Conservation (phyloP, 2,329 filamentous ascomycete species). For the Fusarium sp. region DNA sequence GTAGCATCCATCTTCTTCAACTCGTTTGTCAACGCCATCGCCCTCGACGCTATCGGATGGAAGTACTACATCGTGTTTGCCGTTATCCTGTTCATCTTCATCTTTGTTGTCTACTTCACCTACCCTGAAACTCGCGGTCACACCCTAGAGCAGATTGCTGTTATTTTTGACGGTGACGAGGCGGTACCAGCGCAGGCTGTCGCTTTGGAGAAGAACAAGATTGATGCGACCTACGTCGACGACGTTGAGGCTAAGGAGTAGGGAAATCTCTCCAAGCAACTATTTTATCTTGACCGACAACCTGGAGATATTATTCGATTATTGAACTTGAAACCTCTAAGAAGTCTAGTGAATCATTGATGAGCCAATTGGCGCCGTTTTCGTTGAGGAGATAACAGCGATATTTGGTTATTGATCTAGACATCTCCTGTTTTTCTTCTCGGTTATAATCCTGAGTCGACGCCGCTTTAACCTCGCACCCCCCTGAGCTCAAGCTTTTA, state of each 20-base stretch:
- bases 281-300: too few species aligned
- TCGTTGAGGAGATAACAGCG: not conserved
- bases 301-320: too few species aligned
- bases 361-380: too few species aligned
- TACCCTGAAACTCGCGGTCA: conserved; percentile 1
- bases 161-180: conserved; percentile 14
- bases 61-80: conserved; percentile 16
- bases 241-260: conserved; percentile 10
- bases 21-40: conserved; percentile 19
- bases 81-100: not conserved
- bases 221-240: not conserved
- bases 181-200: conserved; percentile 2
- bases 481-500: too few species aligned
- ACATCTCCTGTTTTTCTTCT: too few species aligned
- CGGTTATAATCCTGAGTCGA: too few species aligned
- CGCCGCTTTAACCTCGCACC: too few species aligned
- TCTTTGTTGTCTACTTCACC: not conserved
- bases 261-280: too few species aligned
- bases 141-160: conserved; percentile 12
- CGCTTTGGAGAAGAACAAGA: not conserved
- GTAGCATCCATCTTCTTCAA: conserved; percentile 17
- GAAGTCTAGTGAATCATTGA: too few species aligned
- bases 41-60: conserved; percentile 12
- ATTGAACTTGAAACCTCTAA: too few species aligned
- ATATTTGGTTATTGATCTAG: too few species aligned